Conservation (phyloP, 2,329 filamentous ascomycete genomes). For the Pseudogymnoascus sp. region DNA sequence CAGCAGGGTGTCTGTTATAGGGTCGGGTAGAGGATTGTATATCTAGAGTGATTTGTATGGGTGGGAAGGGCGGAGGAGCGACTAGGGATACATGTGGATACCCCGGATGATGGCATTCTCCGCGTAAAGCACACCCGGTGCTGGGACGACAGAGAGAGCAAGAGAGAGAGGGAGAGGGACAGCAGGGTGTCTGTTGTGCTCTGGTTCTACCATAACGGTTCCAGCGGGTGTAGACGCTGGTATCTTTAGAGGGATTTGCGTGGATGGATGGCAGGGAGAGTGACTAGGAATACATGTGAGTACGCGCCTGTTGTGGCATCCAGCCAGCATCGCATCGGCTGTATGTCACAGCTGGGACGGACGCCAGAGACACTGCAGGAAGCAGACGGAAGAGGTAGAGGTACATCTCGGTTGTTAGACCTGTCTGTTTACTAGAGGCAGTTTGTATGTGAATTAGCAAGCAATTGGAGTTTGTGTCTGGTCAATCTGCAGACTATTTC, state of each 20-base stretch:
- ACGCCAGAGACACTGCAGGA: background rate
- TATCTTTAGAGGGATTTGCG: background rate
- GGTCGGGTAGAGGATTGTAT: background rate
- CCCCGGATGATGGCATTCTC: background rate
- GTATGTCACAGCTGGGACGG: background rate
- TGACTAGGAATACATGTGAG: background rate
- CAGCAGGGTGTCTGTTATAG: background rate
- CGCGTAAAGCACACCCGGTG: background rate
- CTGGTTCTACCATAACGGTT: background rate
- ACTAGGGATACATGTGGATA: background rate
- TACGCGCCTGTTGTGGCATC: background rate
- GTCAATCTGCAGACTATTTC: background rate
- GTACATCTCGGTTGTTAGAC: background rate
- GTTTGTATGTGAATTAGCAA: background rate
- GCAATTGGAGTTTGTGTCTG: background rate
- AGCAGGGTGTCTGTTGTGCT: background rate
- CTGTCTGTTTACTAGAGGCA: background rate
- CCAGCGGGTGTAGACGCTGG: background rate
- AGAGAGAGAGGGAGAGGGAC: background rate
- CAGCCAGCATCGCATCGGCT: background rate
- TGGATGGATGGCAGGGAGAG: background rate
- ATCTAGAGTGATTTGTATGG: background rate
- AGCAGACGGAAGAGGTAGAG: background rate
- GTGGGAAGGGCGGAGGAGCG: background rate
- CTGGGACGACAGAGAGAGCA: background rate